These are phyloP conservation scores for Cryptosporidium tyzzeri DNA, from an alignment of 169 alveolate genomes.

Conservation along the genomic window DNA sequence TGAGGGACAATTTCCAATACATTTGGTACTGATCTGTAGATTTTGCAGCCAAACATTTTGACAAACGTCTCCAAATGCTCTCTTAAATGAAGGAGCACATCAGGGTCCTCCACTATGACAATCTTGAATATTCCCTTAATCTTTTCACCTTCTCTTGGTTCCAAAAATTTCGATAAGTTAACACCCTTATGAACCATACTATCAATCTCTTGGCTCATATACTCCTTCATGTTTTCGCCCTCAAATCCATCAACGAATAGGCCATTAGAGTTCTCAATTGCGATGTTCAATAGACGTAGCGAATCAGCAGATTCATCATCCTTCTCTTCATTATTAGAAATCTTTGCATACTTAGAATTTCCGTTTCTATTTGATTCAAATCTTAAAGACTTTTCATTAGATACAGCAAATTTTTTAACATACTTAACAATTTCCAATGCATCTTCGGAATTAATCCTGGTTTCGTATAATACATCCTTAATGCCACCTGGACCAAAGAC, in stretches of 20 bases:
- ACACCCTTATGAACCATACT: constrained; percentile 57
- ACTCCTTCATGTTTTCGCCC: constrained; percentile 11
- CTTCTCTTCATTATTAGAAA: constrained; percentile 11
- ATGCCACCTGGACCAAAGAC: constrained; percentile 51
- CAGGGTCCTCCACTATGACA: constrained; percentile 33
- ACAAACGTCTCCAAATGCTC: constrained; percentile 55
- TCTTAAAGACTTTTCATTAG: constrained; percentile 21
- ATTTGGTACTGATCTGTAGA: constrained; percentile 48
- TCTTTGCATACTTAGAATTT: neutral
- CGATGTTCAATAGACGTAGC: constrained; percentile 22
- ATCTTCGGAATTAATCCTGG: neutral
- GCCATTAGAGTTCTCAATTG: constrained; percentile 29
- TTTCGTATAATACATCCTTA: constrained; percentile 34
- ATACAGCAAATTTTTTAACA: constrained; percentile 13
- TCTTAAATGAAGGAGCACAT: constrained; percentile 5
- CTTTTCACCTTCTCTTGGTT: constrained; percentile 57
- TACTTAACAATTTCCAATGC: constrained; percentile 41
- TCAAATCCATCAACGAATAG: constrained; percentile 34
- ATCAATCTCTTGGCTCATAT: constrained; percentile 32
- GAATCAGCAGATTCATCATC: neutral
- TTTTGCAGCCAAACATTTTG: constrained; percentile 35
- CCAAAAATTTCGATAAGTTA: constrained; percentile 21
- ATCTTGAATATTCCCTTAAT: constrained; percentile 30
- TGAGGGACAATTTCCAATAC: constrained; percentile 55
- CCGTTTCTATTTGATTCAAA: constrained; percentile 32